These are phyloP conservation scores for Rhizopogon salebrosus DNA, from an alignment of 768 basidiomycete genomes.

Conservation along the genomic window DNA sequence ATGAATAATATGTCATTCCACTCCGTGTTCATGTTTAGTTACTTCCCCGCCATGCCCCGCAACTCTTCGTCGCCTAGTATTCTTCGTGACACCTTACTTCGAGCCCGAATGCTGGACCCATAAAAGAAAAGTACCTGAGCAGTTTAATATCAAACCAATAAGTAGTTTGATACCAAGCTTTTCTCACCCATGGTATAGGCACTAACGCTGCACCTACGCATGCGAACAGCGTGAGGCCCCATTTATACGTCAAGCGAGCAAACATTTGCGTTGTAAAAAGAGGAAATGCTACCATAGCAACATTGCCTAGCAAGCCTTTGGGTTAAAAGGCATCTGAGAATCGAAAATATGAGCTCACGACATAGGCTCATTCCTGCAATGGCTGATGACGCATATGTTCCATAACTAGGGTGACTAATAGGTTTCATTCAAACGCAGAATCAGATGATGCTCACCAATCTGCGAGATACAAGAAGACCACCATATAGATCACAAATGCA, in stretches of 20 bases:
- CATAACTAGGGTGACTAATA: slow-evolving; percentile 31
- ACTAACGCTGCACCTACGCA: slow-evolving; percentile 42
- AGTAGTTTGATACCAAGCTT: neutral
- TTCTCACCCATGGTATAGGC: slow-evolving; percentile 46
- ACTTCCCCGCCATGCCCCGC: neutral
- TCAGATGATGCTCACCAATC: slow-evolving; percentile 35
- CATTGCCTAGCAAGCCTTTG: slow-evolving; percentile 30
- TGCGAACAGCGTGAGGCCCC: slow-evolving; percentile 49
- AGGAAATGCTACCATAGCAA: slow-evolving; percentile 45
- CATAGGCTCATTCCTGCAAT: slow-evolving; percentile 54
- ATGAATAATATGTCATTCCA: too few relatives aligned
- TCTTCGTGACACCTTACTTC: slow-evolving; percentile 8
- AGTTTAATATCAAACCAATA: neutral
- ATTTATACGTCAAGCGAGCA: slow-evolving; percentile 42
- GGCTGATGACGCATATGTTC: slow-evolving; percentile 55
- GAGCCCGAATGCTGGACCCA: slow-evolving; percentile 15
- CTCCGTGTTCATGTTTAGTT: neutral
- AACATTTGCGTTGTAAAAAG: slow-evolving; percentile 58
- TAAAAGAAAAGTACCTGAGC: slow-evolving; percentile 14
- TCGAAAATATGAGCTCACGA: slow-evolving; percentile 26
- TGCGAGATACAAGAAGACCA: slow-evolving; percentile 49
- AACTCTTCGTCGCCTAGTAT: neutral
- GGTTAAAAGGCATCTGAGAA: neutral
- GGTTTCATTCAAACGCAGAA: neutral
- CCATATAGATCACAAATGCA: slow-evolving; percentile 43